These are phyloP conservation scores for Bathelium albidoporum DNA, from an alignment of 495 filamentous ascomycete genomes.

Conservation along the genomic window DNA sequence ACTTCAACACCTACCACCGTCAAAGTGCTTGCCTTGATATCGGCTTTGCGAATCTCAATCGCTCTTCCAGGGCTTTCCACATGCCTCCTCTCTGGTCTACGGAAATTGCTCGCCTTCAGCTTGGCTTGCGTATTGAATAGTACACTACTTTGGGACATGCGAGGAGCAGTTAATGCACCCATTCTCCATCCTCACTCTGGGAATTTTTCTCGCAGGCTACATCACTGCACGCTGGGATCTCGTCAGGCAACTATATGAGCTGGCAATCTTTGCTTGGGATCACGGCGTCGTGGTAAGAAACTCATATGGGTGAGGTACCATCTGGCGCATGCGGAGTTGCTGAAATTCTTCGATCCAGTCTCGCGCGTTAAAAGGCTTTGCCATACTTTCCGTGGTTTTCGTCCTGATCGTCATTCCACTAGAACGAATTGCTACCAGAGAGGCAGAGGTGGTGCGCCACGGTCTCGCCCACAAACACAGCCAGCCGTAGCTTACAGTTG, in stretches of 20 bases:
- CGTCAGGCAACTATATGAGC: conserved; percentile 87
- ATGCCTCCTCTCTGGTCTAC: neutral
- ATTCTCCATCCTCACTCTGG: conserved; percentile 84
- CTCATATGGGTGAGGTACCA: neutral
- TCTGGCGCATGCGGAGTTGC: neutral
- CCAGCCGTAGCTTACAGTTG: conserved; percentile 9
- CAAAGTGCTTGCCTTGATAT: neutral
- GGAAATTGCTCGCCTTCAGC: neutral
- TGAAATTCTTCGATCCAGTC: conserved; percentile 32
- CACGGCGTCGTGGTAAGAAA: conserved; percentile 88
- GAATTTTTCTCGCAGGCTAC: conserved; percentile 98
- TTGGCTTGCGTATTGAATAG: neutral
- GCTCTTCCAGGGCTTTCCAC: neutral
- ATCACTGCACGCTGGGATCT: conserved; percentile 98
- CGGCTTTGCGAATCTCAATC: neutral
- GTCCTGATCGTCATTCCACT: conserved; percentile 64
- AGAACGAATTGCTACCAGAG: conserved; percentile 58
- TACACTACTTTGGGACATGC: neutral
- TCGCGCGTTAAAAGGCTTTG: conserved; percentile 63
- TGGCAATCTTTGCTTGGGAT: conserved; percentile 94
- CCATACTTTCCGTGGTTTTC: conserved; percentile 65
- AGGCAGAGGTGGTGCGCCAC: conserved; percentile 50
- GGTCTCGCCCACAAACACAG: neutral
- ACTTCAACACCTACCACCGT: neutral
- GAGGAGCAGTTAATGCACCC: conserved; percentile 73